phyloP scores from a whole-genome alignment of 805 yeast species.

The Kazachstania africana region DNA sequence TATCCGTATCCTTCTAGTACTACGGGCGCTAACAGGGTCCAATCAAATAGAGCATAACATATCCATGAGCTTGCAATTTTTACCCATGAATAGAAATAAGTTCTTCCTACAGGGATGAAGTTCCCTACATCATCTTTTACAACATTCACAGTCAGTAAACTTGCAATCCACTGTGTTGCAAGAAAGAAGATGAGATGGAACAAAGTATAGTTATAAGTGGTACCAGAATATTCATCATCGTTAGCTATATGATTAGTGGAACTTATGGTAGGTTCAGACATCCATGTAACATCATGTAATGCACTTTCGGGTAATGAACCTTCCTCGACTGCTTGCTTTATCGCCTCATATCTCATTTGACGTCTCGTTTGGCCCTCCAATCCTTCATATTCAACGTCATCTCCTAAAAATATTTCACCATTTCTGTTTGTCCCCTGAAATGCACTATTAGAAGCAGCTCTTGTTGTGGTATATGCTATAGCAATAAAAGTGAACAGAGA shows the following conservation, averaged over 20 bases:
- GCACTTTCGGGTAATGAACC: conserved; percentile 94
- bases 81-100: conserved; percentile 91
- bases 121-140: conserved; percentile 74
- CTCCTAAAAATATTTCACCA: conserved; percentile 25
- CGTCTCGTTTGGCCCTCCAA: conserved; percentile 35
- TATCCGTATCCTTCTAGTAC: conserved; percentile 77
- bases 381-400: conserved; percentile 32
- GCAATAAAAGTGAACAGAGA: conserved; percentile 91
- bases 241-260: conserved; percentile 20
- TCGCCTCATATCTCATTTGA: conserved; percentile 76
- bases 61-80: conserved; percentile 88
- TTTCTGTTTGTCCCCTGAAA: conserved; percentile 35
- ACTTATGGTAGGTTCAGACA: conserved; percentile 12
- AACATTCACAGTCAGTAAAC: conserved; percentile 84
- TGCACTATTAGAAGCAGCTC: conserved; percentile 83
- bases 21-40: conserved; percentile 87
- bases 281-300: conserved; percentile 56
- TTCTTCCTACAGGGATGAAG: conserved; percentile 92
- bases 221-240: conserved; percentile 51
- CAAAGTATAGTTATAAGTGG: conserved; percentile 73
- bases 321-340: conserved; percentile 88
- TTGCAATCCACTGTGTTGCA: conserved; percentile 96
- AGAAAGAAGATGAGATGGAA: conserved; percentile 87
- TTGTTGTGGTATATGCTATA: conserved; percentile 90
- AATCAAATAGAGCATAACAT: conserved; percentile 72